Conservation (phyloP, 495 filamentous ascomycete species). For the Penicillium canariense region DNA sequence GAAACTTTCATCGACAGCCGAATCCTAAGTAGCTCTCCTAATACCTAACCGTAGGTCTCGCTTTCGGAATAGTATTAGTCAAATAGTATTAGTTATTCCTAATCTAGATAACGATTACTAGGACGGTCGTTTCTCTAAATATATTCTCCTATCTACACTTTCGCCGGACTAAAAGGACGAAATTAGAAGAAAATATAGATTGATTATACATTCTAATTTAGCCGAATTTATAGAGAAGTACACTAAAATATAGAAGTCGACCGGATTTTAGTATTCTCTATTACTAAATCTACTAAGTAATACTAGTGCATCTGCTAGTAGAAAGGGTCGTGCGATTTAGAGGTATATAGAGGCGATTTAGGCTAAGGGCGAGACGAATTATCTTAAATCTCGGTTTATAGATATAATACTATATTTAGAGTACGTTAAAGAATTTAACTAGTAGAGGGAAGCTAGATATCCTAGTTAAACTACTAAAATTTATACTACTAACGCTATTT, state of each 20-base stretch:
- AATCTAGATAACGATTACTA: conserved; percentile 8
- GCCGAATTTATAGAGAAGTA: conserved; percentile 12
- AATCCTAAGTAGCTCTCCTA: background rate
- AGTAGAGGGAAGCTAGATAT: conserved; percentile 2
- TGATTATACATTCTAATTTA: conserved; percentile 10
- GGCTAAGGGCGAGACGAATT: conserved; percentile 1
- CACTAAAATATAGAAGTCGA: conserved; percentile 11
- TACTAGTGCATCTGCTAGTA: background rate
- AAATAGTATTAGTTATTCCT: background rate
- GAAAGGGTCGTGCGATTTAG: conserved; percentile 5
- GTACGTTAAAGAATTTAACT: conserved; percentile 5
- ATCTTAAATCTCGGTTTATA: conserved; percentile 9
- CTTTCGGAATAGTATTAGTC: background rate
- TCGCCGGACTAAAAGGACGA: conserved; percentile 5
- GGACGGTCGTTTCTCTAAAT: conserved; percentile 13
- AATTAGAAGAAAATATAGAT: conserved; percentile 13
- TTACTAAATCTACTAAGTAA: background rate
- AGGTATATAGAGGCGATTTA: conserved; percentile 5
- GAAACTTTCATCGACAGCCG: background rate
- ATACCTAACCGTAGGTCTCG: background rate
- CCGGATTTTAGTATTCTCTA: conserved; percentile 8
- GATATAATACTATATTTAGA: conserved; percentile 12
- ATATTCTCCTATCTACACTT: conserved; percentile 12
- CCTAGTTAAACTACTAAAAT: conserved; percentile 6
- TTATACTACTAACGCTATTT: background rate